phyloP scores from a whole-genome alignment of 2,329 filamentous ascomycete species.

The Davidsoniella neocaledoniae region DNA sequence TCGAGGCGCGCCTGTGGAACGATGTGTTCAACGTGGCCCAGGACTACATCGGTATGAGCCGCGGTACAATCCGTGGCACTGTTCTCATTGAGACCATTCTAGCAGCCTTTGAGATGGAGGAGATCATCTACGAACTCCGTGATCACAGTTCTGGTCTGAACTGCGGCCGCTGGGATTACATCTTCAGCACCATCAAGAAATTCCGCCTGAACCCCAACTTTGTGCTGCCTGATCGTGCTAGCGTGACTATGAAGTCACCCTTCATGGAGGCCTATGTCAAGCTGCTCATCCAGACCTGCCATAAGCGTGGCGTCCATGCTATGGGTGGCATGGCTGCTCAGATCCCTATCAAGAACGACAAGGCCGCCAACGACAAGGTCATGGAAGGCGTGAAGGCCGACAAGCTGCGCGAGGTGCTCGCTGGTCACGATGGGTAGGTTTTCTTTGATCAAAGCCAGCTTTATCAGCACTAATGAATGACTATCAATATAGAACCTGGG shows the following conservation, averaged over 20 bases:
- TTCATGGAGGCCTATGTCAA: conserved; percentile 98
- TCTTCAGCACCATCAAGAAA: conserved; percentile 99
- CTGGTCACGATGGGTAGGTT: conserved; percentile 63
- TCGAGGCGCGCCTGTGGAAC: conserved; percentile 95
- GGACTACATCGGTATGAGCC: conserved; percentile 75
- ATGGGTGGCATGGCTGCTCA: conserved; percentile 99
- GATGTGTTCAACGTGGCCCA: conserved; percentile 93
- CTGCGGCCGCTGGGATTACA: conserved; percentile 99
- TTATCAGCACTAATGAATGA: conserved; percentile 8
- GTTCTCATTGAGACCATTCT: conserved; percentile 96
- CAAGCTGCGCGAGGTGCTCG: conserved; percentile 88
- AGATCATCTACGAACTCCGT: conserved; percentile 98
- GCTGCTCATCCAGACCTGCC: conserved; percentile 95
- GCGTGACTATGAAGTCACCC: conserved; percentile 92
- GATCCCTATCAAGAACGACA: conserved; percentile 95
- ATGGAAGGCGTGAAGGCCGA: conserved; percentile 89
- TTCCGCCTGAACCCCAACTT: conserved; percentile 92
- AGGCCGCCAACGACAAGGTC: conserved; percentile 75
- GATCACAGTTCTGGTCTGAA: conserved; percentile 94
- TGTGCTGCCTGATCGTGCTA: conserved; percentile 76
- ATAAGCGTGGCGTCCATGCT: conserved; percentile 89
- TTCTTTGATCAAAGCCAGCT: background rate
- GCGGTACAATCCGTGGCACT: conserved; percentile 86
- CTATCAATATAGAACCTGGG: conserved; percentile 50
- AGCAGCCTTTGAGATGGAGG: conserved; percentile 98